Percentiles rank a stretch among this genome's conserved stretches.
These are phyloP conservation scores for Dictyostelium discoideum DNA, from an alignment of 78 protist species.

Conservation along the genomic window DNA sequence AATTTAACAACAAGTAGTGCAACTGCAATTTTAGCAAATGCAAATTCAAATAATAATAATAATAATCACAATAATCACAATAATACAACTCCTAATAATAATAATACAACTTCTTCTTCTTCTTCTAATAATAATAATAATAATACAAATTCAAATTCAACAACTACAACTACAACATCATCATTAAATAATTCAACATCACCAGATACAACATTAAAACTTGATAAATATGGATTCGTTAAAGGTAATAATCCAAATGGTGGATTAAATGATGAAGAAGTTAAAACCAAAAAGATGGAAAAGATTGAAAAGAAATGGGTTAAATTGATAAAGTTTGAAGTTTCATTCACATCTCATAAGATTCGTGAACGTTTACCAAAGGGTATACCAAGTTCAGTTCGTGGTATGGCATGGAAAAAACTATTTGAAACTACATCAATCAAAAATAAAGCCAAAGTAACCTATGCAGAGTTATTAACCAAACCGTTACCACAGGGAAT, in stretches of 20 bases:
- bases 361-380: slow-evolving; percentile 75
- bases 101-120: no score
- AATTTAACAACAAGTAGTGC: background rate
- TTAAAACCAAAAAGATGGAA: slow-evolving; percentile 57
- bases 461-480: slow-evolving; percentile 15
- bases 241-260: slow-evolving; percentile 17
- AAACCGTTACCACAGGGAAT: slow-evolving; percentile 3
- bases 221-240: slow-evolving; percentile 75
- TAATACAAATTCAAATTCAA: background rate
- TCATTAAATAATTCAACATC: background rate
- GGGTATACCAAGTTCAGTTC: slow-evolving; percentile 82
- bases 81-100: background rate
- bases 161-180: background rate
- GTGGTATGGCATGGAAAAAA: slow-evolving; percentile 63
- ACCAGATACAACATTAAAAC: slow-evolving; percentile 55
- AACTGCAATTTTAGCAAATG: background rate
- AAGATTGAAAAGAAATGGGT: slow-evolving; percentile 53
- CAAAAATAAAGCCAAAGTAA: slow-evolving; percentile 49
- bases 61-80: no score
- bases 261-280: slow-evolving; percentile 11
- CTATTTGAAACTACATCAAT: slow-evolving; percentile 10
- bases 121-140: background rate
- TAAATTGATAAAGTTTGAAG: slow-evolving; percentile 13
- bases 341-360: slow-evolving; percentile 15
- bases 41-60: background rate